Evolutionary conservation across 306 rosid genomes (phyloP), one percentile per base, ranked within the genome.

Genomic region (Cicer arietinum): DNA sequence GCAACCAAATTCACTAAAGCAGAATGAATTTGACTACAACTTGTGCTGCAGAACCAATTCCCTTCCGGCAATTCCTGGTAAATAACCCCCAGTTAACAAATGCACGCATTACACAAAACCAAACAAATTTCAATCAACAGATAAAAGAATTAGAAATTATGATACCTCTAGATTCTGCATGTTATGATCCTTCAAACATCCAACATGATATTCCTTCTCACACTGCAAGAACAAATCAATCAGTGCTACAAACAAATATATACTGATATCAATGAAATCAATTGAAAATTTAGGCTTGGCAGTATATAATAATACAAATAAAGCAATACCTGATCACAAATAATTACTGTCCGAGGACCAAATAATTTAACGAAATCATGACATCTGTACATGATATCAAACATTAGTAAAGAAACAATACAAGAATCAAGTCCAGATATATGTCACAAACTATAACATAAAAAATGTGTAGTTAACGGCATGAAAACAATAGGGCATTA

Each of bases 141-240:
- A 17, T 13, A 3, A 14, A 14, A 51, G 10, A 12, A 20, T 16
- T 39, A 8, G 7, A 39, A 72, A 53, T 54, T 50, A 42, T 1
- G 4, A 6, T 69, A 92, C 99, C 98, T 90, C 74, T 17, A 95
- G 83, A 69, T 88, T 84, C 82, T 92, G 86, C 84, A 92, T 89
- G 73, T 80, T 69, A 67, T 90, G 87, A 9, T 92, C 93, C 87
- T 90, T 90, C 90, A 95, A 83, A 80, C 99, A 92, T 73, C 99
- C 96, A 10, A 95, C 92, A 60, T 95, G 99, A 84, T 85, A 95
- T 82, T 95, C 99, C 82, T 73, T 95, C 77, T 95, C 99, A 82
- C 99, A 95, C 99, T 95, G 88, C 61, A 77, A 69, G 30, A 40
- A 43, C 68, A 51, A 11, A 13, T 41, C 7, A 54, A 63, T 48